Percentiles rank a stretch among this genome's conserved stretches.
These are phyloP conservation scores for Thermomucor indicae-seudaticae DNA, from an alignment of 371 early-diverging fungal species.

Conservation along the genomic window DNA sequence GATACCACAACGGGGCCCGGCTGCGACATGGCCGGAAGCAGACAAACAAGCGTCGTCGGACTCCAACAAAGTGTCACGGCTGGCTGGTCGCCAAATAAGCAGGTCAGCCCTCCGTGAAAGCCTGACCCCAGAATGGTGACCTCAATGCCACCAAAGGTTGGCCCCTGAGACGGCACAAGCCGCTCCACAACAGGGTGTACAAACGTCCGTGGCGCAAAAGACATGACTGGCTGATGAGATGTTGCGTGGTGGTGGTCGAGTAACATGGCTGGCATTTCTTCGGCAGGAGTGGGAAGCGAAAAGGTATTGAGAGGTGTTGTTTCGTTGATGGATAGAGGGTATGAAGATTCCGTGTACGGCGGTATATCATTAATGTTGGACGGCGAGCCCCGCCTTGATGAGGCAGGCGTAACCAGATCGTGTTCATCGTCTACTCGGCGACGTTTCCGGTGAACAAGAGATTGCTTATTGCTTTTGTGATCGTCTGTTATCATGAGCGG, in stretches of 20 bases:
- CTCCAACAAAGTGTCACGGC: slow-evolving; percentile 72
- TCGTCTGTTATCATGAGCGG: slow-evolving; percentile 95
- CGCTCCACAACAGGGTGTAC: slow-evolving; percentile 61
- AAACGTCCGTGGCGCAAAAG: slow-evolving; percentile 47
- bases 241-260: neutral
- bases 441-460: slow-evolving; percentile 30
- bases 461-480: slow-evolving; percentile 85
- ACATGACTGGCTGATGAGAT: neutral
- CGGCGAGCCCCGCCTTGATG: slow-evolving; percentile 16
- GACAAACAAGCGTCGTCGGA: slow-evolving; percentile 70
- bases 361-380: neutral
- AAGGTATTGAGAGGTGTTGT: neutral
- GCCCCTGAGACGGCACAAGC: slow-evolving; percentile 70
- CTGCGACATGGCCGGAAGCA: slow-evolving; percentile 68
- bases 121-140: slow-evolving; percentile 75
- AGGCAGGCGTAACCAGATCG: slow-evolving; percentile 15
- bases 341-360: neutral
- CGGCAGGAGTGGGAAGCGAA: slow-evolving; percentile 2
- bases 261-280: neutral
- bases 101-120: slow-evolving; percentile 65
- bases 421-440: neutral
- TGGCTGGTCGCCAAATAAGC: slow-evolving; percentile 70
- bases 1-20: slow-evolving; percentile 74
- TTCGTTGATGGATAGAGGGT: neutral
- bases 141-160: slow-evolving; percentile 75